Evolutionary conservation across 208 protist genomes (phyloP).

Genomic region (Crithidia thermophila): DNA sequence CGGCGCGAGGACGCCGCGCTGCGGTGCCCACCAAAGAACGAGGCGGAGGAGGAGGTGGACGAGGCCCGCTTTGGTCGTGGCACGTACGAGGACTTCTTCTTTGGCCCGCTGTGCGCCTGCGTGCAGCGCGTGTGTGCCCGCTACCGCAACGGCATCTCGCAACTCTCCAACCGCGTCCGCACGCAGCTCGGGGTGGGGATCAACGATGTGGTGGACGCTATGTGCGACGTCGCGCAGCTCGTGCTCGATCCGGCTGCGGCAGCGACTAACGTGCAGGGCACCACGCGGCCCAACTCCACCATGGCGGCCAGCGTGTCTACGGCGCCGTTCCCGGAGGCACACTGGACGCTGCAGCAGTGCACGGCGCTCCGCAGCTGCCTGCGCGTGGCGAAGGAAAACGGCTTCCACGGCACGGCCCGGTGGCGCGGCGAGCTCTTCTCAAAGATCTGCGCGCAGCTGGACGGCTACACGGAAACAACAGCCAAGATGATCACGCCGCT

Average conservation of each 20-base stretch:
- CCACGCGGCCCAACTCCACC: neutral
- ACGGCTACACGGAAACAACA: neutral
- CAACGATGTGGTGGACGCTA: constrained; percentile 40
- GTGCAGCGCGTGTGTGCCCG: constrained; percentile 25
- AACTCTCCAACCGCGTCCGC: constrained; percentile 35
- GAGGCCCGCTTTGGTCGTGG: constrained; percentile 25
- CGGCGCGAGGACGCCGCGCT: constrained; percentile 36
- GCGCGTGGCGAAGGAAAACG: constrained; percentile 25
- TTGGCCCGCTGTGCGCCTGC: constrained; percentile 36
- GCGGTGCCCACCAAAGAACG: constrained; percentile 28
- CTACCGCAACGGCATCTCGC: constrained; percentile 29
- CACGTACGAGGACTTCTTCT: constrained; percentile 41
- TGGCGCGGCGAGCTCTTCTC: constrained; percentile 41
- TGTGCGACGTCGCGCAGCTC: constrained; percentile 42
- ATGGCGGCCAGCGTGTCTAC: neutral
- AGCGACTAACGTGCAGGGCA: neutral
- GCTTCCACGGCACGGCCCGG: constrained; percentile 39
- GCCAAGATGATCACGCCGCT: neutral
- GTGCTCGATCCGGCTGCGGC: constrained; percentile 2
- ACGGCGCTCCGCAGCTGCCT: constrained; percentile 16
- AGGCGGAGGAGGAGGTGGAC: constrained; percentile 35
- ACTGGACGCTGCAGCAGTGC: constrained; percentile 10
- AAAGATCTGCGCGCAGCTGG: constrained; percentile 13
- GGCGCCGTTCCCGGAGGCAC: constrained; percentile 1
- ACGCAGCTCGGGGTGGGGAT: constrained; percentile 32